Evolutionary conservation across 1,284 basidiomycete species (phyloP).

Genomic region (Coniferiporia weirii): DNA sequence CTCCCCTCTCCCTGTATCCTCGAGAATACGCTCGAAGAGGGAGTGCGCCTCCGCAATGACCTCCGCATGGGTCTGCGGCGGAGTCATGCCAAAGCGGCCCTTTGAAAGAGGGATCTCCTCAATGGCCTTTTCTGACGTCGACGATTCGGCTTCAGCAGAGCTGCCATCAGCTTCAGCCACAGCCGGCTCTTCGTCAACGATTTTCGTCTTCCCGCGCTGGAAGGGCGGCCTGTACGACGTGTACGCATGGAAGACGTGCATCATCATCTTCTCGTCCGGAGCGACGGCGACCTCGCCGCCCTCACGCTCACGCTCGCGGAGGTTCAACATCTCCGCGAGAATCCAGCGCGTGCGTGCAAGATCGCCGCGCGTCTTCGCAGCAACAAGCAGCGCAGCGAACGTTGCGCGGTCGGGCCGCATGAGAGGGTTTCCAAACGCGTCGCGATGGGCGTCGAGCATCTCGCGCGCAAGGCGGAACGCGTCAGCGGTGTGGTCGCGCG

Average conservation of each 20-base stretch:
- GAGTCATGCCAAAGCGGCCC: slow-evolving; percentile 46
- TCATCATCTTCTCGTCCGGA: slow-evolving; percentile 74
- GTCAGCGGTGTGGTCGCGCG: slow-evolving; percentile 65
- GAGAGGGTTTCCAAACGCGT: slow-evolving; percentile 48
- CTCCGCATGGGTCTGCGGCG: slow-evolving; percentile 72
- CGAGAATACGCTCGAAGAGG: slow-evolving; percentile 66
- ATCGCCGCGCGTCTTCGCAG: slow-evolving; percentile 84
- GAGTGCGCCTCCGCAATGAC: slow-evolving; percentile 67
- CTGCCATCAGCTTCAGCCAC: not conserved
- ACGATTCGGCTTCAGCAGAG: slow-evolving; percentile 17
- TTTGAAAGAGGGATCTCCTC: slow-evolving; percentile 10
- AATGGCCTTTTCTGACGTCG: slow-evolving; percentile 17
- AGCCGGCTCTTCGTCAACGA: slow-evolving; percentile 27
- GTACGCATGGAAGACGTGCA: slow-evolving; percentile 86
- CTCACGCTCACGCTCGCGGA: slow-evolving; percentile 21
- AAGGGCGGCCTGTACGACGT: slow-evolving; percentile 75
- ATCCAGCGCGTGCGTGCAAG: slow-evolving; percentile 85
- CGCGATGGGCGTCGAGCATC: slow-evolving; percentile 73
- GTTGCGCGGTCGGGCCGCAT: slow-evolving; percentile 67
- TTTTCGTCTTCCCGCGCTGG: slow-evolving; percentile 40
- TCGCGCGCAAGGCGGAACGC: slow-evolving; percentile 75
- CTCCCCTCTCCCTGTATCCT: slow-evolving; percentile 34
- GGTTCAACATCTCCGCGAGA: slow-evolving; percentile 76
- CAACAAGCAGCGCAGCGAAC: slow-evolving; percentile 83
- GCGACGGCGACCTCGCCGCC: slow-evolving; percentile 25